phyloP scores from a whole-genome alignment of 2,329 filamentous ascomycete species.

The Talaromyces sp. region DNA sequence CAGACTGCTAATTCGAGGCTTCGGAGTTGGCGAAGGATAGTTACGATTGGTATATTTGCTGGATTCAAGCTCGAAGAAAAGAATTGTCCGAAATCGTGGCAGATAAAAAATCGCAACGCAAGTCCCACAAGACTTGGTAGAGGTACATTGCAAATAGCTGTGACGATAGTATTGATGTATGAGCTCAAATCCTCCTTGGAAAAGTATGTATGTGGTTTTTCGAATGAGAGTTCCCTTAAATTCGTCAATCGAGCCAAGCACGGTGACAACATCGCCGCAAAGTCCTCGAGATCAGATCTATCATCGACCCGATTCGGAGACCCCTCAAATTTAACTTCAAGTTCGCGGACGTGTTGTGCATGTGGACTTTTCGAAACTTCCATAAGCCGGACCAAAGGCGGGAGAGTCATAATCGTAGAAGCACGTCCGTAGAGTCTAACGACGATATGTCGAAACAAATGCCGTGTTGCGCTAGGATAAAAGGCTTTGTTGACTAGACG shows the following conservation, averaged over 20 bases:
- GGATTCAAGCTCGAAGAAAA: not conserved
- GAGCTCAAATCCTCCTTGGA: not conserved
- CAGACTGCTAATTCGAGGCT: not conserved
- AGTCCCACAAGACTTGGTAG: not conserved
- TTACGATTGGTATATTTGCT: not conserved
- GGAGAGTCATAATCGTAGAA: not conserved
- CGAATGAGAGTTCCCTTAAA: not conserved
- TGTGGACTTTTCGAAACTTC: not conserved
- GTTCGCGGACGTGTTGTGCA: not conserved
- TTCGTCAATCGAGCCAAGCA: not conserved
- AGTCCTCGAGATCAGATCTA: not conserved
- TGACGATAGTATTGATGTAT: not conserved
- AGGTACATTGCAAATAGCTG: not conserved
- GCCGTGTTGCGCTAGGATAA: not conserved
- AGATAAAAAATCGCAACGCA: not conserved
- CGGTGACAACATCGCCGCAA: not conserved
- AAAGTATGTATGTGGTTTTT: not conserved
- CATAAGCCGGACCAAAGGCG: not conserved
- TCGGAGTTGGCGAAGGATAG: not conserved
- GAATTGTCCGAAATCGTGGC: not conserved
- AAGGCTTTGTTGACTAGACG: not conserved
- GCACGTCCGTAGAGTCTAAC: not conserved
- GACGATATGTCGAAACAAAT: not conserved
- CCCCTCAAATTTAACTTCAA: not conserved
- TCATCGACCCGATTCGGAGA: not conserved